Percentiles rank a stretch among this genome's conserved stretches.
Evolutionary conservation across 495 filamentous ascomycete species (phyloP).

Genomic region (Neurospora sp.): DNA sequence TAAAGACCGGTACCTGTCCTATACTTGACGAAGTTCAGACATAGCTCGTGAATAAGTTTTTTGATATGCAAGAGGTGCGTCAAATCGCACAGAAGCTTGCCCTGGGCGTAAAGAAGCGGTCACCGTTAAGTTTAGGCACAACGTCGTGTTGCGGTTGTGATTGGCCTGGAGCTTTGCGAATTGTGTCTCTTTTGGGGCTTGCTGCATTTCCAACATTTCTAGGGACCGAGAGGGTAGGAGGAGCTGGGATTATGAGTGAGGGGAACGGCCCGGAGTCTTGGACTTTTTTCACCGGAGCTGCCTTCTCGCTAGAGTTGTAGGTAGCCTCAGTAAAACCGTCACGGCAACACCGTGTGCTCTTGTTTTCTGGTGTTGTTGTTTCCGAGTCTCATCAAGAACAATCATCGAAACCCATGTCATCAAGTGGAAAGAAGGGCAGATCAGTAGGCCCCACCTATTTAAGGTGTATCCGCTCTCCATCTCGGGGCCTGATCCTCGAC

Average conservation of each 20-base stretch:
- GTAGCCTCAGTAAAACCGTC: background rate
- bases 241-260: background rate
- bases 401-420: background rate
- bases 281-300: background rate
- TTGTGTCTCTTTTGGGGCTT: background rate
- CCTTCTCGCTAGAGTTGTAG: background rate
- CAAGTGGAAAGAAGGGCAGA: background rate
- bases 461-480: background rate
- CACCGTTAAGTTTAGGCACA: constrained; percentile 21
- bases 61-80: background rate
- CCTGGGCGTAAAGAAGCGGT: constrained; percentile 10
- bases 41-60: background rate
- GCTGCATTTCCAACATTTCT: background rate
- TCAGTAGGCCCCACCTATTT: background rate
- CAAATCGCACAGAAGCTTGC: background rate
- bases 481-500: background rate
- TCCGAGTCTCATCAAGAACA: background rate
- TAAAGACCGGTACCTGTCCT: background rate
- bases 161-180: background rate
- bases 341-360: background rate
- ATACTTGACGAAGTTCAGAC: background rate
- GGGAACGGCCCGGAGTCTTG: background rate
- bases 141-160: constrained; percentile 17
- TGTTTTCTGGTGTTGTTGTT: background rate
- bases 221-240: background rate